A percentile compares a stretch with the other conserved stretches of the same genome.
Evolutionary conservation across 2,329 filamentous ascomycete species (phyloP).

Genomic region (Ascochyta rabiei): DNA sequence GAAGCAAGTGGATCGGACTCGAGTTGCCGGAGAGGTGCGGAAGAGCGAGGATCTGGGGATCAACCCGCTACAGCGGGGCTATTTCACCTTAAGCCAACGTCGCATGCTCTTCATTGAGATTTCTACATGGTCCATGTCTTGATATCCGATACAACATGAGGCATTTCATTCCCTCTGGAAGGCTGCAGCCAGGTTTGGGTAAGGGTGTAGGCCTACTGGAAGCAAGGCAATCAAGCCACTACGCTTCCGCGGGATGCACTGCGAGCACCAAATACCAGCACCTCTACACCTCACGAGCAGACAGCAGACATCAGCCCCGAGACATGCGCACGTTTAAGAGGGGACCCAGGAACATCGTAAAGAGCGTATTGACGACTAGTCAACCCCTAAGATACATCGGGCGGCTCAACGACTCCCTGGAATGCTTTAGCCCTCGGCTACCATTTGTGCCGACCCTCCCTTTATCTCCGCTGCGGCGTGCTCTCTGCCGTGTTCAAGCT

Average conservation of each 20-base stretch:
- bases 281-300: background rate
- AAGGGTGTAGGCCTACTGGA: background rate
- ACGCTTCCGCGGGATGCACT: background rate
- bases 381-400: background rate
- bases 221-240: background rate
- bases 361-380: background rate
- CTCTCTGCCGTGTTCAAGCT: conserved; percentile 5
- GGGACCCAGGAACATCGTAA: background rate
- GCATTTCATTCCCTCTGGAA: background rate
- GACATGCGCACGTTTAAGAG: background rate
- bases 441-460: conserved; percentile 3
- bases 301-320: background rate
- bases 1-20: background rate
- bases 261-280: background rate
- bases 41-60: conserved; percentile 5
- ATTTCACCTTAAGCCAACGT: conserved; percentile 1
- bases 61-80: background rate
- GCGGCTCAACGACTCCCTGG: no score
- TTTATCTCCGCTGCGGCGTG: conserved; percentile 8
- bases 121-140: background rate
- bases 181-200: background rate
- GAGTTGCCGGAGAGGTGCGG: background rate
- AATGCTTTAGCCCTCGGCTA: background rate
- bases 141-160: background rate
- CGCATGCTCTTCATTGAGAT: background rate